Evolutionary conservation across 345 rosid genomes (phyloP), one percentile per base, ranked within the genome.

Genomic region (Salix udensis): DNA sequence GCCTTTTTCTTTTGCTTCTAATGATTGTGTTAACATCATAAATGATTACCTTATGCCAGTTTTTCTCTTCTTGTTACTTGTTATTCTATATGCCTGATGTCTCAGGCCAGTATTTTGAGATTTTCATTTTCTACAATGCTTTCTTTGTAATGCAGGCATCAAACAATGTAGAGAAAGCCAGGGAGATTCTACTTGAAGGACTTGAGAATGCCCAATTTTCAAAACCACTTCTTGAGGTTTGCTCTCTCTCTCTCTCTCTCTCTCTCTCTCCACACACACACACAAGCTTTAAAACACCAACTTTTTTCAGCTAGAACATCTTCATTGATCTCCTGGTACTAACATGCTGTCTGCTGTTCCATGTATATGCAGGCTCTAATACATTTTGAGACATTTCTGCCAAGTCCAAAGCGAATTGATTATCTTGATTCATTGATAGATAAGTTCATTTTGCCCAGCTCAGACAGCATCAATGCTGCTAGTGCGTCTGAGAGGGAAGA

Each of bases 401-500:
- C 97, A 42, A 78, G 84, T 48, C 90, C 97, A 37, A 92, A 89
- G 82, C 86, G 86, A 82, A 88, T 90, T 77, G 92, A 88, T 79
- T 90, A 87, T 82, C 80, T 96, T 67, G 97, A 88, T 65, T 82
- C 91, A 13, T 81, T 88, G 80, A 91, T 96, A 19, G 93, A 90
- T 21, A 96, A 88, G 82, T 87, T 94, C 78, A 80, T 96, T 65
- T 53, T 67, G 19, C 87, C 93, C 44, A 89, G 73, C 83, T 74
- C 88, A 19, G 96, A 96, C 72, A 82, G 71, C 80, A 71, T 77
- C 67, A 81, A 60, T 80, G 48, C 74, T 78, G 87, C 91, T 53
- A 88, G 82, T 86, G 72, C 84, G 40, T 77, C 87, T 26, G 99
- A 96, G 78, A 90, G 90, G 80, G 99, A 96, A 84, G 97, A 96